Evolutionary conservation across 768 basidiomycete species (phyloP).

Genomic region (Daedaleopsis nitida): DNA sequence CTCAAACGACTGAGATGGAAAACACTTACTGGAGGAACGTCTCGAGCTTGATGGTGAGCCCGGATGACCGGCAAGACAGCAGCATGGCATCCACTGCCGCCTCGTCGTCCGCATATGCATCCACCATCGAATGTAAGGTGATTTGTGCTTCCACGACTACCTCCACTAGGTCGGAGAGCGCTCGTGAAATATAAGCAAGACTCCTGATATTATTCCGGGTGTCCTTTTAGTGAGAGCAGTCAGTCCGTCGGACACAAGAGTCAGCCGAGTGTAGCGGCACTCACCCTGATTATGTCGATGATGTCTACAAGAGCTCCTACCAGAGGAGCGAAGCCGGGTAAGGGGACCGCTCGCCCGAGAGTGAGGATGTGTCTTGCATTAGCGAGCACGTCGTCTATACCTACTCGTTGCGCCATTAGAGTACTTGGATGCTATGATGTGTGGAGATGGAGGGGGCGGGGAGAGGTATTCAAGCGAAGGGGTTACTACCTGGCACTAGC

Average conservation of each 20-base stretch:
- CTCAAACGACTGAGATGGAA: background rate
- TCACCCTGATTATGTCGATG: background rate
- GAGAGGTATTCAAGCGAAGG: background rate
- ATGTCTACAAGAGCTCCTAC: background rate
- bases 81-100: background rate
- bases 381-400: too few relatives aligned
- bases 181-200: background rate
- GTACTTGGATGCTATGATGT: too few relatives aligned
- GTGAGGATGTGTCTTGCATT: too few relatives aligned
- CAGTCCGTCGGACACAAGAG: background rate
- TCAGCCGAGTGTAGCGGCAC: background rate
- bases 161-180: background rate
- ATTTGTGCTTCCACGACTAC: background rate
- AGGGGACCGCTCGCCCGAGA: background rate
- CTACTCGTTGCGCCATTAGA: too few relatives aligned
- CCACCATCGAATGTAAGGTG: background rate
- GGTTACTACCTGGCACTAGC: background rate
- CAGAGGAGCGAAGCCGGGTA: background rate
- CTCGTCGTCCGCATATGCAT: background rate
- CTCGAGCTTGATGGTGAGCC: background rate
- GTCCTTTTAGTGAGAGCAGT: background rate
- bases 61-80: background rate
- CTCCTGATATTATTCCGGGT: background rate
- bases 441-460: too few relatives aligned
- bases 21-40: background rate